Conservation (phyloP, 495 filamentous ascomycete genomes). For the Penicillium soppii region DNA sequence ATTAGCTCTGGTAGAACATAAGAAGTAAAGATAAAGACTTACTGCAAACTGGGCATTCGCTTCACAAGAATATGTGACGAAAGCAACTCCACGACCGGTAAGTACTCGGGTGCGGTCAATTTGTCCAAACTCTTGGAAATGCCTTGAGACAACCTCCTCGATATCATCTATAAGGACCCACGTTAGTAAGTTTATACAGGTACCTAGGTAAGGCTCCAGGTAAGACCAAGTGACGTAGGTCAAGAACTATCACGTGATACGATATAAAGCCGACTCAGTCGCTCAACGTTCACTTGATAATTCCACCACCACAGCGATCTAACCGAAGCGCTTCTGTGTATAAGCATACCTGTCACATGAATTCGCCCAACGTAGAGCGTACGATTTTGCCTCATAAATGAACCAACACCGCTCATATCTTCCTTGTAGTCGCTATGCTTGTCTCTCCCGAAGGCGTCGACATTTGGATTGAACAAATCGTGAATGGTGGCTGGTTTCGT, state of each 20-base stretch:
- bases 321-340: too few relatives aligned
- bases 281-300: too few relatives aligned
- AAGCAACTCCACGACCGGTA: slow-evolving; percentile 85
- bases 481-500: slow-evolving; percentile 44
- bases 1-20: not conserved
- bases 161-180: slow-evolving; percentile 78
- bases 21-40: not conserved
- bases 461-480: slow-evolving; percentile 68
- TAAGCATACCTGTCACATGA: slow-evolving; percentile 58
- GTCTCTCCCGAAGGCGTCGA: slow-evolving; percentile 83
- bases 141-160: slow-evolving; percentile 90
- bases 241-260: too few relatives aligned
- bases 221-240: too few relatives aligned
- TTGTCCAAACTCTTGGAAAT: slow-evolving; percentile 93
- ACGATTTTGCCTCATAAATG: slow-evolving; percentile 83
- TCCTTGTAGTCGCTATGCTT: slow-evolving; percentile 13
- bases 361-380: slow-evolving; percentile 93
- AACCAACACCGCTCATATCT: slow-evolving; percentile 95
- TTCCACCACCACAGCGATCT: too few relatives aligned
- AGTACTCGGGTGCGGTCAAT: slow-evolving; percentile 77
- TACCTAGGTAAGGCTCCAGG: not conserved
- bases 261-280: too few relatives aligned
- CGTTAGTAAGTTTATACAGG: not conserved
- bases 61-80: slow-evolving; percentile 69
- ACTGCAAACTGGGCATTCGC: slow-evolving; percentile 80